These are phyloP conservation scores for Serendipita indica DNA, from an alignment of 768 basidiomycete species.

Conservation along the genomic window DNA sequence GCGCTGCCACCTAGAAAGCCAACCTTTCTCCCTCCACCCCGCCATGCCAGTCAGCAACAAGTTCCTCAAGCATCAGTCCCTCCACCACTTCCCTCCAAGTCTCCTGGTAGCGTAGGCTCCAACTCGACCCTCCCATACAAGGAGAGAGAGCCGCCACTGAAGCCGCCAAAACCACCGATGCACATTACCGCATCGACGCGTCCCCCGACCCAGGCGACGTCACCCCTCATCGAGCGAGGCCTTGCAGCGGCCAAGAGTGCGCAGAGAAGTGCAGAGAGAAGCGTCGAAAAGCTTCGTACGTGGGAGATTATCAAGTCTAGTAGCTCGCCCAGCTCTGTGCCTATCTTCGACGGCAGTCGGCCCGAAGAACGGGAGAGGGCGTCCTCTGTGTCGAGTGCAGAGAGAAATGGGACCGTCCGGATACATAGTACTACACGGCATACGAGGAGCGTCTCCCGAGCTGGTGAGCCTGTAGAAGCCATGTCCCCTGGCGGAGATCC, in stretches of 20 bases:
- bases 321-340: conserved; percentile 22
- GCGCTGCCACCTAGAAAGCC: conserved; percentile 42
- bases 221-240: conserved; percentile 55
- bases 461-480: not conserved
- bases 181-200: not conserved
- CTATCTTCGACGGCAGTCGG: not conserved
- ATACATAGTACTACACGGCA: not conserved
- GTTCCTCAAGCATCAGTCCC: not conserved
- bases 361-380: not conserved
- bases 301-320: conserved; percentile 52
- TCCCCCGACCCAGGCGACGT: conserved; percentile 30
- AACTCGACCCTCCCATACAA: not conserved
- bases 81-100: not conserved
- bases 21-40: conserved; percentile 26
- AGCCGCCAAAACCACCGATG: conserved; percentile 15
- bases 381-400: not conserved
- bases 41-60: conserved; percentile 21
- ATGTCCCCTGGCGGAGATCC: not conserved
- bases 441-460: not conserved
- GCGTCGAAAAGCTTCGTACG: conserved; percentile 53
- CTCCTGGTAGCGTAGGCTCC: not conserved
- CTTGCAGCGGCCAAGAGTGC: conserved; percentile 59
- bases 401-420: not conserved
- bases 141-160: conserved; percentile 10
- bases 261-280: conserved; percentile 53